These are phyloP conservation scores for Myxozyma neglecta DNA, from an alignment of 805 yeast species.

Conservation along the genomic window DNA sequence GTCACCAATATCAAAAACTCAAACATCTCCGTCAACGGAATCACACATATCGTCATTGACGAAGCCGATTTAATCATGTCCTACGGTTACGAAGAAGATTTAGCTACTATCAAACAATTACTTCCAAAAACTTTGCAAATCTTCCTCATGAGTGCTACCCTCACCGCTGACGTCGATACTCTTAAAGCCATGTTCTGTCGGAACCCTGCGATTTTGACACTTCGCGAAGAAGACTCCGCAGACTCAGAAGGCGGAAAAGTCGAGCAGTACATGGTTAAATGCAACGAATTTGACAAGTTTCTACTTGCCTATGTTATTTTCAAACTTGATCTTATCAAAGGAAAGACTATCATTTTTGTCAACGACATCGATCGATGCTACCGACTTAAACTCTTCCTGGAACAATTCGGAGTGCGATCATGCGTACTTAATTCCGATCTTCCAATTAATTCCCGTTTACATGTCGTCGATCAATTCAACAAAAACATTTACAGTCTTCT, in stretches of 20 bases:
- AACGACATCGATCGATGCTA: constrained; percentile 95
- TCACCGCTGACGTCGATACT: constrained; percentile 78
- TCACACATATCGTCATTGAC: constrained; percentile 80
- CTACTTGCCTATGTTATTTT: constrained; percentile 86
- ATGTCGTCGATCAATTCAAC: constrained; percentile 93
- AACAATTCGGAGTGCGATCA: constrained; percentile 88
- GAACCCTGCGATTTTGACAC: constrained; percentile 54
- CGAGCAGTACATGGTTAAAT: constrained; percentile 81
- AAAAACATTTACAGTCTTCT: constrained; percentile 80
- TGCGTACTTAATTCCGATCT: constrained; percentile 89
- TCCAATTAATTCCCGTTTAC: constrained; percentile 89
- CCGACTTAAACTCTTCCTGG: constrained; percentile 82
- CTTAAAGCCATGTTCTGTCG: constrained; percentile 78
- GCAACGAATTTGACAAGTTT: constrained; percentile 88
- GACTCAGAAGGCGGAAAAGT: constrained; percentile 51
- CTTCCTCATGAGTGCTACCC: constrained; percentile 94
- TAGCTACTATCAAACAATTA: constrained; percentile 59
- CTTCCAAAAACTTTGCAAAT: constrained; percentile 83
- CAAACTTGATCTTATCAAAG: constrained; percentile 83
- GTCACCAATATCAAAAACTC: constrained; percentile 49
- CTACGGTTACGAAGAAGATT: constrained; percentile 88
- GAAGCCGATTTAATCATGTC: constrained; percentile 91
- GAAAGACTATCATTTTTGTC: constrained; percentile 87
- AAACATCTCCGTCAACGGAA: constrained; percentile 50
- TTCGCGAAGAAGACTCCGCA: constrained; percentile 65